Base-by-base conservation (phyloP, 2,329 filamentous ascomycete species). In the Ophiostoma pallidulum region DNA sequence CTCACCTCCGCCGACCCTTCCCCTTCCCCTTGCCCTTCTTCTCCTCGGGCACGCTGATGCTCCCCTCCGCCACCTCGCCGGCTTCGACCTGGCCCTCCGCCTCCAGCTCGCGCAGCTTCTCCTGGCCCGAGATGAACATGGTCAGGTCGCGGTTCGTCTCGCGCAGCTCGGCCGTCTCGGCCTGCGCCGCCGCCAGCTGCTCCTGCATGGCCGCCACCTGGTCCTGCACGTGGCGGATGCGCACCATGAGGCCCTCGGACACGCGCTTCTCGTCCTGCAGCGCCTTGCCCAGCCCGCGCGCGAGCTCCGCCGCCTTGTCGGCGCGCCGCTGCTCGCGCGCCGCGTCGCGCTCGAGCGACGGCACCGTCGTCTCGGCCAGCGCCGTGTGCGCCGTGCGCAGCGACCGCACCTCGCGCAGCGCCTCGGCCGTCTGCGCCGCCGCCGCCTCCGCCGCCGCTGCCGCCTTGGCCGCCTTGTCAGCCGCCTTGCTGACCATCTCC, bases 201-300 rank as follows among this genome's bases (percentile, higher is more conserved):
- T 70, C 71, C 36, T 75, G 71, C 16, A 87, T 64, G 18, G 54
- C 68, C 48, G 74, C 72, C 8, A 82, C 66, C 56, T 86, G 80
- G 36, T 70, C 69, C 51, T 83, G 79, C 37, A 94, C 65, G 54
- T 86, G 81, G 53, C 82, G 77, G 54, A 97, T 90, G n/a, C 86
- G 74, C 62, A 82, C 74, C 75, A 96, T 77, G 52, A 98, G 69
- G 3, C 84, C 85, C 55, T 88, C 81, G 45, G 82, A 86, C 45
- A 97, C 80, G 14, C 80, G 77, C 65, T 94, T 92, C 66, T 97
- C 91, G 63, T 96, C 91, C 50, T 85, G 82, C 49, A 87, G 78
- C 54, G 86, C 78, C 59, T 83, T 83, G 47, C 84, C 77, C 52
- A 97, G 69, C 37, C 73, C 82, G 16, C 88, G 75, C 0, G 90